Conservation (phyloP, 2,329 filamentous ascomycete species). For the Fusarium xyrophilum region DNA sequence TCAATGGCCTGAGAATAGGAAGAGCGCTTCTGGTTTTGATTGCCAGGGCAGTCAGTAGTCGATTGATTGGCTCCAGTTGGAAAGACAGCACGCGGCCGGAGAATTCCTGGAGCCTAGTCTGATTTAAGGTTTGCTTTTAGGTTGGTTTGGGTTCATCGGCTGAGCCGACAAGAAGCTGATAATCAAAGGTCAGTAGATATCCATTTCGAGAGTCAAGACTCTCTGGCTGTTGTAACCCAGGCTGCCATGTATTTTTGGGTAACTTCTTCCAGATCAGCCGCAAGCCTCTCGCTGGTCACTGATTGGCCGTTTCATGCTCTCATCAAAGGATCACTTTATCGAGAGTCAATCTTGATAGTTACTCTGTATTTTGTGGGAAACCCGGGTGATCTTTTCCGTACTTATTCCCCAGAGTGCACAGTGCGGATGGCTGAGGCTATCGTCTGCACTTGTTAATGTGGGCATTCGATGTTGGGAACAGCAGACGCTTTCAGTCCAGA, state of each 20-base stretch:
- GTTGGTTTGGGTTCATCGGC: constrained; percentile 6
- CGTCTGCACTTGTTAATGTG: neutral
- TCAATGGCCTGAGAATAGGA: neutral
- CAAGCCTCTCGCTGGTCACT: neutral
- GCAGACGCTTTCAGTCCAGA: neutral
- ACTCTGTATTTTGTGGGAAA: constrained; percentile 15
- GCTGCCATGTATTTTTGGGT: neutral
- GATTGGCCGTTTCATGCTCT: neutral
- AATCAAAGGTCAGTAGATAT: neutral
- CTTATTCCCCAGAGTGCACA: constrained; percentile 10
- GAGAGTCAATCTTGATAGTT: neutral
- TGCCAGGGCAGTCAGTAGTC: neutral
- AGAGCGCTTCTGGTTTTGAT: neutral
- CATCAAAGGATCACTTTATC: neutral
- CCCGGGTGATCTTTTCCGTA: constrained; percentile 14
- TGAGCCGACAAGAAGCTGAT: neutral
- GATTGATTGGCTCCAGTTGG: neutral
- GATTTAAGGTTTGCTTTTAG: neutral
- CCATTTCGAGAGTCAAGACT: neutral
- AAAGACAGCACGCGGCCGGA: neutral
- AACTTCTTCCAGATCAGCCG: too few species aligned
- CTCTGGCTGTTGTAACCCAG: neutral
- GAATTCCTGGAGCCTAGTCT: neutral
- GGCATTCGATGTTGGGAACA: neutral
- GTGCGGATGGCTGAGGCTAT: constrained; percentile 13